Conservation (phyloP, 495 filamentous ascomycete genomes). For the Podospora pseudoanserina region DNA sequence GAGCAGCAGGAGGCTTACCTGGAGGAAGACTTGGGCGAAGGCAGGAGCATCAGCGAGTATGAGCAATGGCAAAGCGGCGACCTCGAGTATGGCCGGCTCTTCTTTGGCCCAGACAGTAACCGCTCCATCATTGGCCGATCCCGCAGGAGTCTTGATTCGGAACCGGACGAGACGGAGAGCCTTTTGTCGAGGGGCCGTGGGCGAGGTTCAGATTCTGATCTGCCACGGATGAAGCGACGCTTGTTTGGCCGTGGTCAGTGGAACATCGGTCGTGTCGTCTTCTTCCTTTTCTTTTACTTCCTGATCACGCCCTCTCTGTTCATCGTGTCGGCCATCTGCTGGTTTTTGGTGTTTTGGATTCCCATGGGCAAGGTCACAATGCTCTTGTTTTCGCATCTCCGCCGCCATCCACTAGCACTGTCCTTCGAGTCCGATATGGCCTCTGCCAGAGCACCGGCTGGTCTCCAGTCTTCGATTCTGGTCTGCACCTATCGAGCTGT, state of each 20-base stretch:
- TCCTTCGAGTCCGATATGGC: slow-evolving; percentile 86
- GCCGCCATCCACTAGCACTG: slow-evolving; percentile 85
- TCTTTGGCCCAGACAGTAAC: slow-evolving; percentile 81
- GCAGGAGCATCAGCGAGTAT: slow-evolving; percentile 98
- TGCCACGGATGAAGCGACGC: slow-evolving; percentile 69
- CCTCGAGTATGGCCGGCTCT: slow-evolving; percentile 88
- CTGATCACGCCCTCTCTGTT: slow-evolving; percentile 86
- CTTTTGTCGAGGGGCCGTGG: slow-evolving; percentile 65
- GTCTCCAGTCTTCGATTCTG: slow-evolving; percentile 78
- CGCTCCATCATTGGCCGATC: slow-evolving; percentile 86
- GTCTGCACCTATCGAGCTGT: slow-evolving; percentile 97
- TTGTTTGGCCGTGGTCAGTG: slow-evolving; percentile 95
- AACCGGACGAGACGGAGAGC: slow-evolving; percentile 78
- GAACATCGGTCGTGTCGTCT: slow-evolving; percentile 89
- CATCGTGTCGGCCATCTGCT: slow-evolving; percentile 82
- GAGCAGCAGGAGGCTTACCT: slow-evolving; percentile 91
- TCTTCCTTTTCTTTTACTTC: slow-evolving; percentile 96
- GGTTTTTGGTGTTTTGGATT: slow-evolving; percentile 95
- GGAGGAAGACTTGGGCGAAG: slow-evolving; percentile 97
- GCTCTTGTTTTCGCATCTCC: slow-evolving; percentile 85
- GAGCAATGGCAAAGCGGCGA: slow-evolving; percentile 99
- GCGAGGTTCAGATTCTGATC: slow-evolving; percentile 41
- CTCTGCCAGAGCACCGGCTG: slow-evolving; percentile 63
- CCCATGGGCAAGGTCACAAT: slow-evolving; percentile 96
- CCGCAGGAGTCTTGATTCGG: slow-evolving; percentile 81